Conservation (phyloP, 2,329 filamentous ascomycete genomes). For the Leptographium flavum region DNA sequence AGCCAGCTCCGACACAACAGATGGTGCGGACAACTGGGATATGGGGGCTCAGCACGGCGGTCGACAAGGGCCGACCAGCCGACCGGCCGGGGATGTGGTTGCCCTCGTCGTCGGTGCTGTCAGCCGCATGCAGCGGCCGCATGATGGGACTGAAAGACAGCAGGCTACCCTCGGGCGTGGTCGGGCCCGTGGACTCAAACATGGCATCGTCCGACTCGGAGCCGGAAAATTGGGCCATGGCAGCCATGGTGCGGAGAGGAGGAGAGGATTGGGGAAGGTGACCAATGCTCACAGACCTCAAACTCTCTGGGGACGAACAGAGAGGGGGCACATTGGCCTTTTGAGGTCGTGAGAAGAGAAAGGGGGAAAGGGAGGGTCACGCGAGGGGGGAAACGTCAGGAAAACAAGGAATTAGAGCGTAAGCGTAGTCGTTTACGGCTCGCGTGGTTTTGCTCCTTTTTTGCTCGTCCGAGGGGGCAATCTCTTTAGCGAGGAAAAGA, state of each 20-base stretch:
- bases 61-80: constrained; percentile 1
- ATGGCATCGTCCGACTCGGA: constrained; percentile 16
- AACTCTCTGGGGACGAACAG: neutral
- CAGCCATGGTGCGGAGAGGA: neutral
- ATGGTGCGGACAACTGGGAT: constrained; percentile 36
- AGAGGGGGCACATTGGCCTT: neutral
- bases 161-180: constrained; percentile 28
- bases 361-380: neutral
- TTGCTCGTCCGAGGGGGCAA: too few species aligned
- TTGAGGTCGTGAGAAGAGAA: neutral
- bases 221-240: neutral
- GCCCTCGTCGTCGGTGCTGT: constrained; percentile 6
- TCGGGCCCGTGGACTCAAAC: constrained; percentile 27
- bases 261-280: neutral
- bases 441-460: too few species aligned
- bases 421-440: too few species aligned
- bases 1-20: constrained; percentile 63
- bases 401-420: too few species aligned
- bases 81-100: neutral
- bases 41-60: constrained; percentile 7
- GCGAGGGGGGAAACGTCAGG: neutral
- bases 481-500: too few species aligned
- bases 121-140: constrained; percentile 14
- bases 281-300: too few species aligned
- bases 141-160: constrained; percentile 26